Percentiles rank a stretch among this genome's conserved stretches.
Evolutionary conservation across 805 yeast genomes (phyloP).

Genomic region (Ogataea salicorniae): DNA sequence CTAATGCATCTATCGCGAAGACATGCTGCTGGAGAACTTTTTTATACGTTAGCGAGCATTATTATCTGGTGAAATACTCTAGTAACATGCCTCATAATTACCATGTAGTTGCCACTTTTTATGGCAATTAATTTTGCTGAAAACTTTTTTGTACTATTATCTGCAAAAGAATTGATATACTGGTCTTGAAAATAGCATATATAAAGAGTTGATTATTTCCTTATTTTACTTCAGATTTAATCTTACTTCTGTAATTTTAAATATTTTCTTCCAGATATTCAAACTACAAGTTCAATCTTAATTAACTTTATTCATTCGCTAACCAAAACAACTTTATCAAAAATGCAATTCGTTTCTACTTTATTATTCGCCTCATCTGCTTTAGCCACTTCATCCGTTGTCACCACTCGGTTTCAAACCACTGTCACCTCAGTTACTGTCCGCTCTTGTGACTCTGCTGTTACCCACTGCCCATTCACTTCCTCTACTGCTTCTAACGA

Average conservation of each 20-base stretch:
- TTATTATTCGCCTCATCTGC: conserved; percentile 29
- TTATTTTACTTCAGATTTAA: neutral
- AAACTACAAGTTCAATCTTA: neutral
- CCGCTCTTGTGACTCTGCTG: conserved; percentile 33
- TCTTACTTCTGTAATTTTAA: neutral
- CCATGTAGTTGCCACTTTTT: neutral
- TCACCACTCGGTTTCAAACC: conserved; percentile 27
- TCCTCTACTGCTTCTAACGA: conserved; percentile 15
- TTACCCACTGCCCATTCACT: conserved; percentile 28
- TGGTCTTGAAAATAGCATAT: too few relatives aligned
- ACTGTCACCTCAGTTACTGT: conserved; percentile 35
- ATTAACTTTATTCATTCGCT: conserved; percentile 2
- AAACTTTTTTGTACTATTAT: too few relatives aligned
- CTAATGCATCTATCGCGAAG: too few relatives aligned
- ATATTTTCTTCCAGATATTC: neutral
- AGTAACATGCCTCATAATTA: too few relatives aligned
- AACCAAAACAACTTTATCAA: conserved; percentile 5
- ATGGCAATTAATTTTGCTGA: neutral
- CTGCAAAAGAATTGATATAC: too few relatives aligned
- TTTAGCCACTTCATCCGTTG: conserved; percentile 29
- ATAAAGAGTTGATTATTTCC: too few relatives aligned
- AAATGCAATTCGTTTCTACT: conserved; percentile 42
- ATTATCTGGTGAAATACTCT: too few relatives aligned
- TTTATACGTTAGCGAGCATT: too few relatives aligned
- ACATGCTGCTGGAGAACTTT: too few relatives aligned